Evolutionary conservation across 2,329 filamentous ascomycete genomes (phyloP), one percentile per base, ranked within the genome.

Genomic region (Hawksworthiomyces lignivorus): DNA sequence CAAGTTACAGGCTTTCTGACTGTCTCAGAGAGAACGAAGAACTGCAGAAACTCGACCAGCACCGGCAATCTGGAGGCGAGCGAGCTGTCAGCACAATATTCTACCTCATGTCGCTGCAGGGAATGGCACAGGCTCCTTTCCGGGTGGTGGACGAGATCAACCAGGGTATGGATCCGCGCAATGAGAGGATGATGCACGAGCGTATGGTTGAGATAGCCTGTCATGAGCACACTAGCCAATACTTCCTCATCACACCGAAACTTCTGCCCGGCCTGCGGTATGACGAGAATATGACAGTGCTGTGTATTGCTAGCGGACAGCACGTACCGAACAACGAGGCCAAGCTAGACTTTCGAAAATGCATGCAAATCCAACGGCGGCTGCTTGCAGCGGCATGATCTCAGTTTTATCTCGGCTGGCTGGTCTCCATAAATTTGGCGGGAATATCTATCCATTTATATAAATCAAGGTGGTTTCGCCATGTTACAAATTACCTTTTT

Each of bases 141-240:
- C 87, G 92, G 39, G 90, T 98, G 37, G 92, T 98, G 45, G 92
- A 98, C 63, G 92, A 98, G 67, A 98, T 98, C 72, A 98, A 98
- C 59, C 92, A 98, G 65, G 92, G 92, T 51, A 98, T 98, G 92
- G 92, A 98, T 61, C 92, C 90, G 32, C 82, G 92, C 55, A 98
- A 98, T 63, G 92, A 98, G 65, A 85, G 92, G 53, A 94, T 96
- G 78, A 89, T 98, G 14, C 92, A 98, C 65, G 87, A 90, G 59
- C 86, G 92, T 49, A 94, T 98, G 84, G 92, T 98, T 8, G 88
- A 96, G 56, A 96, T 98, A 57, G 92, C 92, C 32, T 97, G 92
- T 62, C 77, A 79, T 51, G 82, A 88, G 61, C 79, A 84, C 59
- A 80, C 78, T n/a, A 75, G 71, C 51, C 80, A 84, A 65, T 98